Conservation (phyloP, 1,139 yeast genomes). For the Nakaseomyces glabratus region DNA sequence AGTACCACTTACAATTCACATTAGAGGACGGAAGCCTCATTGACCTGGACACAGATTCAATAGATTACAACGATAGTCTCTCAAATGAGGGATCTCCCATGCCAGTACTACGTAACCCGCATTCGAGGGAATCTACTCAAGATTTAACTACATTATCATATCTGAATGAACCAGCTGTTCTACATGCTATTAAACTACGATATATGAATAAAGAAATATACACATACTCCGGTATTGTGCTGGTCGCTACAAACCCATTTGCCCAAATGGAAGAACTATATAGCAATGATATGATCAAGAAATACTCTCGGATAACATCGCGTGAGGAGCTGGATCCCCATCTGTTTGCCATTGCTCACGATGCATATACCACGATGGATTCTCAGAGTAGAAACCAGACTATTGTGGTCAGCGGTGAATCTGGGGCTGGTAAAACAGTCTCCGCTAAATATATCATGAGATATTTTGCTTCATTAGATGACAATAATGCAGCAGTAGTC, state of each 20-base stretch:
- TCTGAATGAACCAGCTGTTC: conserved; percentile 90
- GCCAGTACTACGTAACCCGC: conserved; percentile 89
- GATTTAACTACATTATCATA: conserved; percentile 90
- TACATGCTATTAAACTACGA: conserved; percentile 87
- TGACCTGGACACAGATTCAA: conserved; percentile 45
- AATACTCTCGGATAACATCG: conserved; percentile 85
- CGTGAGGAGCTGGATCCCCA: conserved; percentile 97
- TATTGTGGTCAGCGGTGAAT: conserved; percentile 95
- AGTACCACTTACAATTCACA: conserved; percentile 49
- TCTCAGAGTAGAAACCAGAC: conserved; percentile 84
- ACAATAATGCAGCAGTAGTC: conserved; percentile 33
- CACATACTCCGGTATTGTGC: conserved; percentile 95
- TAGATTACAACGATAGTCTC: conserved; percentile 26
- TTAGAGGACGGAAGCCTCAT: conserved; percentile 54
- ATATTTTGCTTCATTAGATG: conserved; percentile 62
- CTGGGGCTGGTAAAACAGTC: conserved; percentile 99
- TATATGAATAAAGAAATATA: conserved; percentile 87
- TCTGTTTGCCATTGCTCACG: conserved; percentile 96
- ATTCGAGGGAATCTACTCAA: conserved; percentile 71
- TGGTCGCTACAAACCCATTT: conserved; percentile 96
- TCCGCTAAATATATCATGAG: conserved; percentile 98
- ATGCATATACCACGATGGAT: conserved; percentile 93
- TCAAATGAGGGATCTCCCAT: conserved; percentile 27
- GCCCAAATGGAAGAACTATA: conserved; percentile 55
- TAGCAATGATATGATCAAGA: conserved; percentile 78